Evolutionary conservation across 2,329 filamentous ascomycete species (phyloP).

Genomic region (Fusarium coicis): DNA sequence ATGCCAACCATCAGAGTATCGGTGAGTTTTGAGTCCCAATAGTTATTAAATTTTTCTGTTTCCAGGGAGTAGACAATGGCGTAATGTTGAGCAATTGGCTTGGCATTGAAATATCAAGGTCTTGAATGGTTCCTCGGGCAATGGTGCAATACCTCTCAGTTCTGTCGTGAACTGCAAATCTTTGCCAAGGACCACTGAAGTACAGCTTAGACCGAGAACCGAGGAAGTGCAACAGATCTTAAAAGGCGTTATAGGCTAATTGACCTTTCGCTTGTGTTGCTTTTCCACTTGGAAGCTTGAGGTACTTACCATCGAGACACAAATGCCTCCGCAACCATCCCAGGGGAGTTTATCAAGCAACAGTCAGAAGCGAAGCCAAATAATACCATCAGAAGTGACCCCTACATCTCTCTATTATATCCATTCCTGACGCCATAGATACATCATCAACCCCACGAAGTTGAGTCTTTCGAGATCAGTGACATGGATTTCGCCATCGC

Average conservation of each 20-base stretch:
- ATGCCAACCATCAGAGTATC: not conserved
- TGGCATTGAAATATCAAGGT: not conserved
- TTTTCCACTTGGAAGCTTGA: not conserved
- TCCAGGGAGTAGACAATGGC: not conserved
- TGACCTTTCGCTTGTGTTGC: not conserved
- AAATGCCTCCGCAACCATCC: not conserved
- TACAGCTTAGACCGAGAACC: not conserved
- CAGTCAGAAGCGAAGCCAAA: not conserved
- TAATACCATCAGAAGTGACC: not conserved
- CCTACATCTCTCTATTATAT: not conserved
- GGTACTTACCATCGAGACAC: not conserved
- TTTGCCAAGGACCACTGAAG: not conserved
- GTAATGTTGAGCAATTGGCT: not conserved
- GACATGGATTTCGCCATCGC: not conserved
- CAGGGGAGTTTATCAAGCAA: not conserved
- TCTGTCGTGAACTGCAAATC: not conserved
- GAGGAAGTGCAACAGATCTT: accelerated
- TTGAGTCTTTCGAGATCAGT: not conserved
- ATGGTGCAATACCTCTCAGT: not conserved
- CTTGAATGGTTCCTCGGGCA: not conserved
- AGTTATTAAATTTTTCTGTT: too few relatives aligned
- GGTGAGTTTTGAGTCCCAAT: not conserved
- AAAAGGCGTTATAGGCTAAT: too few relatives aligned
- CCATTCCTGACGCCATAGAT: not conserved
- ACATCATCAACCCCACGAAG: not conserved